A percentile compares a stretch with the other conserved stretches of the same genome.
These are phyloP conservation scores for Cordyceps pruinosa DNA, from an alignment of 2,329 filamentous ascomycete genomes.

Conservation along the genomic window DNA sequence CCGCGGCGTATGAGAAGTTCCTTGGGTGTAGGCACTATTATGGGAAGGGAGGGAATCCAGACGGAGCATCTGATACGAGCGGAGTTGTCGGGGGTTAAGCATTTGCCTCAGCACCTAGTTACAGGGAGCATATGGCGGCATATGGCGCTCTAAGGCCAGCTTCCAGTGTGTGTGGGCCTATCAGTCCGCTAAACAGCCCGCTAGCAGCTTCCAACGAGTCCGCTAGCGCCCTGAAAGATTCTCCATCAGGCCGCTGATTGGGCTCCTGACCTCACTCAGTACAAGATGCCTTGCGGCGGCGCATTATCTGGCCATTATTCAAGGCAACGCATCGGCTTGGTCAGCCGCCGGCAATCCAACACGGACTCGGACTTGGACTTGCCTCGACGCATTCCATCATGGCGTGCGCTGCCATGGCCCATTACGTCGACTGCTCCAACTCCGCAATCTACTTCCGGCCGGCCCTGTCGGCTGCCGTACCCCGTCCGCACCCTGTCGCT, in stretches of 20 bases:
- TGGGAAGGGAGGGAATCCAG: background rate
- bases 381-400: background rate
- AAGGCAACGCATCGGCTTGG: too few relatives aligned
- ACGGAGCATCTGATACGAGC: background rate
- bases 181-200: background rate
- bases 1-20: background rate
- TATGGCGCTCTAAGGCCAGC: background rate
- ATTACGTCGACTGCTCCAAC: background rate
- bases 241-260: background rate
- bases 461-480: conserved; percentile 1
- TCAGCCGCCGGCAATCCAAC: too few relatives aligned
- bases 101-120: background rate
- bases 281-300: too few relatives aligned
- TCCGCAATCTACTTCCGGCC: background rate
- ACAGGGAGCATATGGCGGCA: background rate
- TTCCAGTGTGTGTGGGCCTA: background rate
- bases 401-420: background rate
- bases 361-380: background rate
- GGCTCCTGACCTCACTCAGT: background rate
- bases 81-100: background rate
- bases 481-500: background rate
- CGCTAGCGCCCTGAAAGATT: background rate
- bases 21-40: too few relatives aligned
- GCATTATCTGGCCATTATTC: too few relatives aligned
- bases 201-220: background rate